A percentile compares a stretch with the other conserved stretches of the same genome.
These are phyloP conservation scores for Wickerhamiella domercqiae DNA, from an alignment of 805 yeast species.

Conservation along the genomic window DNA sequence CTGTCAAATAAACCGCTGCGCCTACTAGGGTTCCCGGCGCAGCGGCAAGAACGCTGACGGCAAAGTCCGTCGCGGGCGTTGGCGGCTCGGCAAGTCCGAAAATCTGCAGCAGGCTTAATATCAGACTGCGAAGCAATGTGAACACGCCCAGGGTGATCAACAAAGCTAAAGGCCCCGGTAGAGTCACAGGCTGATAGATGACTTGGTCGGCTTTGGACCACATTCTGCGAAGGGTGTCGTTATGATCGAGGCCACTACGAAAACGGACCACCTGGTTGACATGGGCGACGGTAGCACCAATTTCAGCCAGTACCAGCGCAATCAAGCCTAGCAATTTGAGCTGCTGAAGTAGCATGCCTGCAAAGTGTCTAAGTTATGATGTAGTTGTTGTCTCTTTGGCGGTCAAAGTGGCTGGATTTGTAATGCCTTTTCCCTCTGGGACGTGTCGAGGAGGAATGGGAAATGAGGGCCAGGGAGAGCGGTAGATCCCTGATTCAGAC, in stretches of 20 bases:
- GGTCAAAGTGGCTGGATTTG: too few relatives aligned
- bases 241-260: conserved; percentile 16
- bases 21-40: conserved; percentile 13
- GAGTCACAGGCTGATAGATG: conserved; percentile 14
- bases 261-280: conserved; percentile 17
- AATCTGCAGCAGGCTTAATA: conserved; percentile 14
- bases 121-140: conserved; percentile 10
- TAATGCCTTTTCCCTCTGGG: too few relatives aligned
- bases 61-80: conserved; percentile 8
- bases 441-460: too few relatives aligned
- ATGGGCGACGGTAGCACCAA: conserved; percentile 14
- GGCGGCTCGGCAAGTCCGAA: conserved; percentile 10
- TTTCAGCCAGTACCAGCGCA: conserved; percentile 11
- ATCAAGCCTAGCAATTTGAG: conserved; percentile 12
- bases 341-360: conserved; percentile 6
- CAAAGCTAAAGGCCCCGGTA: conserved; percentile 12
- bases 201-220: conserved; percentile 18
- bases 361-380: too few relatives aligned
- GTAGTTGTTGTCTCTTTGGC: too few relatives aligned
- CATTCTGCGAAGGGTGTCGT: conserved; percentile 16
- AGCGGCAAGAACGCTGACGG: conserved; percentile 10
- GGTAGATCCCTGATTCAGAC: too few relatives aligned
- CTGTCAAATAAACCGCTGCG: conserved; percentile 9
- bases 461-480: too few relatives aligned
- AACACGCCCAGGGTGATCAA: conserved; percentile 13